phyloP scores from a whole-genome alignment of 2,329 filamentous ascomycete genomes.

The Alternaria brassicae region DNA sequence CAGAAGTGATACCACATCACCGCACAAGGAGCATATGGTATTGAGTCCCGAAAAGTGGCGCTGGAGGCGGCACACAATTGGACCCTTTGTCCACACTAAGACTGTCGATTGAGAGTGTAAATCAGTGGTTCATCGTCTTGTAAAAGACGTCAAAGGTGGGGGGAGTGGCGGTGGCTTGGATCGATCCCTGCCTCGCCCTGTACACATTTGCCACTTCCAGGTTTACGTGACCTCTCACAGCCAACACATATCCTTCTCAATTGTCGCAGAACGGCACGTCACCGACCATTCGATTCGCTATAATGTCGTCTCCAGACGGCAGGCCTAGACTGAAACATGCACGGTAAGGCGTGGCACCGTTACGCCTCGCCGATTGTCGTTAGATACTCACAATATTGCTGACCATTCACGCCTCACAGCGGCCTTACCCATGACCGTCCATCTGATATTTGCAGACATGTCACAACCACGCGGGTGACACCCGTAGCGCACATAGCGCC shows the following conservation, averaged over 20 bases:
- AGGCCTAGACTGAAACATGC: not conserved
- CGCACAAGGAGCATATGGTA: conserved; percentile 96
- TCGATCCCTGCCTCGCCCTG: not conserved
- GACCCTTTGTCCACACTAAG: not conserved
- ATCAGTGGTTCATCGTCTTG: not conserved
- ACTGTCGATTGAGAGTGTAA: not conserved
- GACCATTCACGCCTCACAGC: conserved; percentile 8
- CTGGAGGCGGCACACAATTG: not conserved
- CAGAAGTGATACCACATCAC: conserved; percentile 74
- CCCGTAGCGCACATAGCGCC: not conserved
- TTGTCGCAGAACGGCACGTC: conserved; percentile 1
- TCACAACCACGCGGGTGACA: conserved; percentile 7
- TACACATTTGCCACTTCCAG: conserved; percentile 6
- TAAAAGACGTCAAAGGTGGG: not conserved
- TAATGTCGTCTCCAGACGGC: not conserved
- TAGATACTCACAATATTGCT: conserved; percentile 6
- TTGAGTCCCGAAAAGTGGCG: conserved; percentile 51
- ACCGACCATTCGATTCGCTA: conserved; percentile 1
- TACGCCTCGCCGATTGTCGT: conserved; percentile 3
- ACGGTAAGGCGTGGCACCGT: not conserved
- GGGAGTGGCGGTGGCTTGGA: not conserved
- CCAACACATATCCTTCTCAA: not conserved
- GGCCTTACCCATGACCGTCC: not conserved
- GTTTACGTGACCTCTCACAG: not conserved
- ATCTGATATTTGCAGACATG: conserved; percentile 3